phyloP scores from a whole-genome alignment of 768 basidiomycete species.

The Butyriboletus loyo region DNA sequence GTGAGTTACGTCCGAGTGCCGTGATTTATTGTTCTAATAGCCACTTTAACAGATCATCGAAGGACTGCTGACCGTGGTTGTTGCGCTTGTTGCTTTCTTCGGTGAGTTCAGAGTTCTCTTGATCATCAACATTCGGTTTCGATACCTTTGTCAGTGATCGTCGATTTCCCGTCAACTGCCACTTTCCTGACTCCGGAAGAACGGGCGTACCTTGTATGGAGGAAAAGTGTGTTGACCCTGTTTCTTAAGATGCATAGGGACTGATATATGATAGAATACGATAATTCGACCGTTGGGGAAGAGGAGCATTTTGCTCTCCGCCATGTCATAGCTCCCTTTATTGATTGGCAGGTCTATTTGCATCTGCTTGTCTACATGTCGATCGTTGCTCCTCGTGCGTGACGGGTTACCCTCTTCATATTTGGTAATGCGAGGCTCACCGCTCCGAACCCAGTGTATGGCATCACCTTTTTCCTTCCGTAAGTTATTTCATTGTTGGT shows the following conservation, averaged over 20 bases:
- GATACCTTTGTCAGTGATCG: slow-evolving; percentile 42
- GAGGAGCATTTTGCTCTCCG: slow-evolving; percentile 56
- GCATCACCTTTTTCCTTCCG: slow-evolving; percentile 70
- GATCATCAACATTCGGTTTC: neutral
- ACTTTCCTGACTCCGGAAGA: slow-evolving; percentile 18
- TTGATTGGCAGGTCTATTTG: slow-evolving; percentile 58
- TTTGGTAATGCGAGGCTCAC: neutral
- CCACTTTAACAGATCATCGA: slow-evolving; percentile 12
- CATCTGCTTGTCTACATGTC: slow-evolving; percentile 38
- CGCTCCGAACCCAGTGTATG: slow-evolving; percentile 46
- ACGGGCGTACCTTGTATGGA: slow-evolving; percentile 16
- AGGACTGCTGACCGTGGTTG: slow-evolving; percentile 56
- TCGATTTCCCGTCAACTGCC: slow-evolving; percentile 42
- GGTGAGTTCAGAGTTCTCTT: slow-evolving; percentile 29
- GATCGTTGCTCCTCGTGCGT: slow-evolving; percentile 56
- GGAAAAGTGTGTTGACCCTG: slow-evolving; percentile 10
- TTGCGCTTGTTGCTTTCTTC: slow-evolving; percentile 52
- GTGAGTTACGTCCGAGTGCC: slow-evolving; percentile 30
- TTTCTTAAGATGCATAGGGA: slow-evolving; percentile 42
- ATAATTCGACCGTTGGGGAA: slow-evolving; percentile 19
- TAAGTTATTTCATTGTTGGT: slow-evolving; percentile 34
- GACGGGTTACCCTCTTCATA: neutral
- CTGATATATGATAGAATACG: slow-evolving; percentile 44
- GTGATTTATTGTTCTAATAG: neutral
- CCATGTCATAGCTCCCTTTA: slow-evolving; percentile 51